Conservation (phyloP, 2,329 filamentous ascomycete species). For the Truncatella angustata region DNA sequence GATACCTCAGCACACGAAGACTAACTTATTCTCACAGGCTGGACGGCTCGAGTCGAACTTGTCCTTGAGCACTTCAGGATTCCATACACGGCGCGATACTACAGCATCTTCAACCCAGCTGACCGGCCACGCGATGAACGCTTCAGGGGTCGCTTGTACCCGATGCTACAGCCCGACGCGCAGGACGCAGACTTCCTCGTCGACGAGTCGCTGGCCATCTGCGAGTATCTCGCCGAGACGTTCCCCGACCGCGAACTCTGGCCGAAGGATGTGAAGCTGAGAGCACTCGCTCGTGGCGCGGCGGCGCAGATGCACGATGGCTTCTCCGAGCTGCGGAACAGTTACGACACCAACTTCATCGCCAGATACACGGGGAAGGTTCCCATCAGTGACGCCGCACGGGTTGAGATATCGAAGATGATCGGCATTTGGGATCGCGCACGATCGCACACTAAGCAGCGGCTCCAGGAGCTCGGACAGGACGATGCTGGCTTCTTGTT, state of each 20-base stretch:
- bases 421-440: slow-evolving; percentile 21
- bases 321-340: slow-evolving; percentile 38
- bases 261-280: slow-evolving; percentile 35
- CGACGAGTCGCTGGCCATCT: slow-evolving; percentile 48
- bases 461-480: slow-evolving; percentile 17
- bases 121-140: slow-evolving; percentile 26
- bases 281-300: slow-evolving; percentile 42
- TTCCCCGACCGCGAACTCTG: slow-evolving; percentile 36
- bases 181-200: slow-evolving; percentile 33
- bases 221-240: slow-evolving; percentile 44
- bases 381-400: slow-evolving; percentile 17
- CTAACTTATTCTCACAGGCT: slow-evolving; percentile 14
- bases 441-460: slow-evolving; percentile 16
- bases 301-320: slow-evolving; percentile 47
- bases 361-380: slow-evolving; percentile 23
- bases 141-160: slow-evolving; percentile 35
- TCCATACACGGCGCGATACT: slow-evolving; percentile 39
- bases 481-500: slow-evolving; percentile 26
- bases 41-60: slow-evolving; percentile 25
- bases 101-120: slow-evolving; percentile 27
- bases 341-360: slow-evolving; percentile 42
- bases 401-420: slow-evolving; percentile 20
- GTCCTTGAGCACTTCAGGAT: slow-evolving; percentile 41
- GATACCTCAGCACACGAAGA: neutral
- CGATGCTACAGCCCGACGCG: slow-evolving; percentile 39